Conservation (phyloP, 75 land plant genomes). For the Adiantum capillusveneris region DNA sequence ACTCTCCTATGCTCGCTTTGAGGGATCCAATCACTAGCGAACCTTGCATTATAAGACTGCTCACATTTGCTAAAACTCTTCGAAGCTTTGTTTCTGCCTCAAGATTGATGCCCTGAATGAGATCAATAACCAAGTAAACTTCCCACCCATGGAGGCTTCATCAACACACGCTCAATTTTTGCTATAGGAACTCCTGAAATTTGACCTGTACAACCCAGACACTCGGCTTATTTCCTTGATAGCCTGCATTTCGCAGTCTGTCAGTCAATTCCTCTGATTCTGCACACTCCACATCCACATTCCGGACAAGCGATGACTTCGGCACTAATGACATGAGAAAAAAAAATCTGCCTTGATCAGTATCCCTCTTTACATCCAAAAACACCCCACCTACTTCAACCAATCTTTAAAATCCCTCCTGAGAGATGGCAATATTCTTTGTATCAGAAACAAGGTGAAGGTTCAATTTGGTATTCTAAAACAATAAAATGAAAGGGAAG, state of each 20-base stretch:
- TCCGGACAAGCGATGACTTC: neutral
- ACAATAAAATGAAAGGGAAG: no score
- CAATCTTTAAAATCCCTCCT: no score
- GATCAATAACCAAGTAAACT: neutral
- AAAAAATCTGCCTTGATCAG: no score
- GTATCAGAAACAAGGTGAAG: no score
- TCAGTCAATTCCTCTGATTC: conserved; percentile 1
- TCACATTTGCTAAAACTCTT: neutral
- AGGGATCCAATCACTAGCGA: neutral
- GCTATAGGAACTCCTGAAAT: neutral
- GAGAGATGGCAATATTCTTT: no score
- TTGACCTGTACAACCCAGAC: neutral
- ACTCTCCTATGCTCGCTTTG: neutral
- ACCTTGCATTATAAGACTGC: neutral
- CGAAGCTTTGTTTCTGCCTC: neutral
- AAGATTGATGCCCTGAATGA: neutral
- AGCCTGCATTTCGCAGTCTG: neutral
- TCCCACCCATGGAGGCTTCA: neutral
- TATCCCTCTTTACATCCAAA: no score
- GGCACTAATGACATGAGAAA: neutral
- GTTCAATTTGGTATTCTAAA: no score
- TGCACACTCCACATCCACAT: neutral
- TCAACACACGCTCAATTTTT: neutral
- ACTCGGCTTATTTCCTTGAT: conserved; percentile 2
- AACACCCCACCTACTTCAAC: no score